Base-by-base conservation (phyloP, 1,284 basidiomycete genomes). In the Xanthoconium separans region DNA sequence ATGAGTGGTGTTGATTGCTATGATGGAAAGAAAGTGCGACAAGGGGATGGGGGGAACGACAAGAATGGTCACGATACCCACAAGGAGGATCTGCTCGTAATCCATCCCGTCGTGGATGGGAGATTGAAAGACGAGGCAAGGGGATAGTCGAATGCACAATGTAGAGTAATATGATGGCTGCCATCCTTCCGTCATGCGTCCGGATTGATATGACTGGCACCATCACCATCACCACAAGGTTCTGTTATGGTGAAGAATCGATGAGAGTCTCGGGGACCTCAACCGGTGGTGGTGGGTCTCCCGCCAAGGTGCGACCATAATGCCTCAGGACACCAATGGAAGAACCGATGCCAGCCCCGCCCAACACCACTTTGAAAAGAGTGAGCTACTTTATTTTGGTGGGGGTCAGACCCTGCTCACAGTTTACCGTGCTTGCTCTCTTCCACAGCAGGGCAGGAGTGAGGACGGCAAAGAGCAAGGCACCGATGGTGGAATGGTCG, bases 1-100 rank as follows among this genome's bases (percentile, higher is more conserved):
- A 93, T 94, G 91, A 84, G 81, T 57, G 66, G 64, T 6, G 83
- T 93, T 0, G 91, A 95, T 67, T 78, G 79, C 47, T 88, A 84
- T 61, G 82, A 93, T 61, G 88, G 91, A 47, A 69, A 71, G 41
- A 73, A 68, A 47, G 69, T 73, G 22, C 73, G 77, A 33, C 69
- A 61, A 48, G 76, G 76, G 29, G 56, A 66, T 31, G 59, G 62
- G 47, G 59, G 56, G 33, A 60, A 62, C 31, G 56, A 61, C 7
- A 57, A 65, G 36, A 58, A 65, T 47, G 64, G 66, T 16, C 60
- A 60, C 50, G 63, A 64, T 22, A 69, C 63, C 29, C 50, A 70
- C 22, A 75, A 76, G 24, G 75, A 79, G 10, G 84, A 91, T 61
- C 64, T 93, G 54, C 72, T 86, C 3, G 76, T 81, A 8, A 82